Evolutionary conservation across 805 yeast species (phyloP), one percentile per base, ranked within the genome.

Genomic region (Candida krabiensis): DNA sequence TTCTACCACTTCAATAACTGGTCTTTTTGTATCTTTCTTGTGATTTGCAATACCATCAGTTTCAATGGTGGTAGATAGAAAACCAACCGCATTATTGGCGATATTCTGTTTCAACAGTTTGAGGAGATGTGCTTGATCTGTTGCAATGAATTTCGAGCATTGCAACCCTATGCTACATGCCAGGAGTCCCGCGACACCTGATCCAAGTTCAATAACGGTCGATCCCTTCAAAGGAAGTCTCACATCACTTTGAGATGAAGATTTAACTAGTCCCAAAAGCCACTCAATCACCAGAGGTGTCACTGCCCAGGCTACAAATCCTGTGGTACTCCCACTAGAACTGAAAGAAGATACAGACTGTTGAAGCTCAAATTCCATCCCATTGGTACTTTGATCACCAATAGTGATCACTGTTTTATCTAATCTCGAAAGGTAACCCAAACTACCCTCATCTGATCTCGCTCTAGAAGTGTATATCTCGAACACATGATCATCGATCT

Each of bases 251-350:
- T 35, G 37, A 0, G 7, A 21, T 11, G 24, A 21, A 7, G 11
- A 8, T 21, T 21, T 11, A 8, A 8, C 24, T 8, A 31, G 24
- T 14, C 32, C 47, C n/a, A 69, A 16, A 2, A 79, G 32, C 87
- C 88, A 82, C 29, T 77, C 71, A 1, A 69, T 68, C 27, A 82
- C 61, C 2, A 64, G 52, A 2, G 70, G 66, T 1, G 79, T 66
- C 1, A 77, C 63, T 28, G 64, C 62, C 89, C 89, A 82, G 27
- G 80, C 63, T 4, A 81, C 71, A 43, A 75, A 83, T 9, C 89
- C 89, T 0, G 87, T 80, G 4, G 83, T 72, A 18, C 57, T 46
- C 14, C 73, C 65, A 12, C 60, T 65, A 9, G 52, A 41, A 12
- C 65, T 49, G 33, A 67, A 49, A 0, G 55, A 45, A 1, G 64